phyloP scores from a whole-genome alignment of 2,329 filamentous ascomycete species.

The Aureobasidium sp. region DNA sequence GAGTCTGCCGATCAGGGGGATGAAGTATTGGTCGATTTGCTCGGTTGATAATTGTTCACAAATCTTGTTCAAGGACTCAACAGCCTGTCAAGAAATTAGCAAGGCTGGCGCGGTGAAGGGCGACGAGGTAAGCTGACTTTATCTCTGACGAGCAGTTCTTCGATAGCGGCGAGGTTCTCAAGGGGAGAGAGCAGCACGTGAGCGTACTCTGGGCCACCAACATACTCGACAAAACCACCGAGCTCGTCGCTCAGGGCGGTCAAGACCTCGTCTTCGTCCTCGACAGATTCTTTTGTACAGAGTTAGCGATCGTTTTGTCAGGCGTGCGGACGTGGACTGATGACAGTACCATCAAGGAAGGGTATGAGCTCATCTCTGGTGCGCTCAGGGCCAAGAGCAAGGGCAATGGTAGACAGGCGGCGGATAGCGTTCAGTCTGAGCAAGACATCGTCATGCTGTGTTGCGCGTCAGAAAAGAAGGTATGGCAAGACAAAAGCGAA shows the following conservation, averaged over 20 bases:
- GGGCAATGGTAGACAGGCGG: conserved; percentile 93
- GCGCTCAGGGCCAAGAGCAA: conserved; percentile 89
- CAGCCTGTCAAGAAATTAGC: conserved; percentile 55
- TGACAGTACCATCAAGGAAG: conserved; percentile 83
- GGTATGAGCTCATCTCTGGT: conserved; percentile 98
- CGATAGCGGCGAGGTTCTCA: conserved; percentile 96
- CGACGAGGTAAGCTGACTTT: conserved; percentile 55
- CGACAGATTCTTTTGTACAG: conserved; percentile 70
- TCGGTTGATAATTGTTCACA: conserved; percentile 82
- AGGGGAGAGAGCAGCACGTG: conserved; percentile 95
- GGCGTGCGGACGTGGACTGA: background rate
- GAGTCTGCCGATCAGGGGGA: conserved; percentile 87
- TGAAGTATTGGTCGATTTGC: conserved; percentile 96
- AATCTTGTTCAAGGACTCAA: conserved; percentile 99
- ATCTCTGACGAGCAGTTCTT: conserved; percentile 94
- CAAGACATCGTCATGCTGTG: conserved; percentile 93
- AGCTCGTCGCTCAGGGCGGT: conserved; percentile 96
- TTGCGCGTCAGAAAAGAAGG: background rate
- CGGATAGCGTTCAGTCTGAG: conserved; percentile 98
- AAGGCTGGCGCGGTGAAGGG: background rate
- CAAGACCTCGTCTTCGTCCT: conserved; percentile 97
- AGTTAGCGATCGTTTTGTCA: conserved; percentile 22
- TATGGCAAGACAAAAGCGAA: background rate
- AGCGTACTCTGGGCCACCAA: conserved; percentile 85
- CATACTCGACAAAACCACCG: conserved; percentile 93